Evolutionary conservation across 1,284 basidiomycete genomes (phyloP).

Genomic region (Moesziomyces parantarcticus): DNA sequence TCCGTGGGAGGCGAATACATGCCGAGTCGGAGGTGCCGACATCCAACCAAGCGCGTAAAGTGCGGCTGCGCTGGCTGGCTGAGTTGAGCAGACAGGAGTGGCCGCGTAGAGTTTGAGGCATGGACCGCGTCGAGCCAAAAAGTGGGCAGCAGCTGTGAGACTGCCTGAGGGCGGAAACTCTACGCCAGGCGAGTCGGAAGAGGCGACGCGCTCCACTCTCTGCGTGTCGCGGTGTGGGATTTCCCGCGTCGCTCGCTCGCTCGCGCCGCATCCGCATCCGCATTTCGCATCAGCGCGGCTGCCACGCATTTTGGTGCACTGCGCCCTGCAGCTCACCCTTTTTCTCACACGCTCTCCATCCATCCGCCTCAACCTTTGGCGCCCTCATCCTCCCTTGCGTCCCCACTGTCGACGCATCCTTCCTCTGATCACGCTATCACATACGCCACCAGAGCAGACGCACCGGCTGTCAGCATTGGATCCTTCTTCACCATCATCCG

Average conservation of each 20-base stretch:
- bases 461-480: not conserved
- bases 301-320: not conserved
- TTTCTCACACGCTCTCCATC: constrained; percentile 3
- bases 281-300: constrained; percentile 9
- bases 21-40: too few relatives aligned
- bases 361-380: constrained; percentile 7
- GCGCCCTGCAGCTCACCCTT: not conserved
- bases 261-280: constrained; percentile 13
- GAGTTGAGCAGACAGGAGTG: too few relatives aligned
- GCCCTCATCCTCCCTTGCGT: constrained; percentile 2
- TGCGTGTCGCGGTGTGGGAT: constrained; percentile 13
- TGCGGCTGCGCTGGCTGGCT: too few relatives aligned
- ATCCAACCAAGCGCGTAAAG: too few relatives aligned
- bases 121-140: too few relatives aligned
- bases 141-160: too few relatives aligned
- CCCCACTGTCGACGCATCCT: not conserved
- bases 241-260: constrained; percentile 6
- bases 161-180: too few relatives aligned
- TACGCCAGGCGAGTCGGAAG: not conserved
- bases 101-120: too few relatives aligned
- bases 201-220: constrained; percentile 4
- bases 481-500: not conserved
- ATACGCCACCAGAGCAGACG: not conserved
- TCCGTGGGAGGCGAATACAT: too few relatives aligned
- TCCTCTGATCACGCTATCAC: not conserved